These are phyloP conservation scores for Diplocarpon rosae DNA, from an alignment of 2,329 filamentous ascomycete genomes.

Conservation along the genomic window DNA sequence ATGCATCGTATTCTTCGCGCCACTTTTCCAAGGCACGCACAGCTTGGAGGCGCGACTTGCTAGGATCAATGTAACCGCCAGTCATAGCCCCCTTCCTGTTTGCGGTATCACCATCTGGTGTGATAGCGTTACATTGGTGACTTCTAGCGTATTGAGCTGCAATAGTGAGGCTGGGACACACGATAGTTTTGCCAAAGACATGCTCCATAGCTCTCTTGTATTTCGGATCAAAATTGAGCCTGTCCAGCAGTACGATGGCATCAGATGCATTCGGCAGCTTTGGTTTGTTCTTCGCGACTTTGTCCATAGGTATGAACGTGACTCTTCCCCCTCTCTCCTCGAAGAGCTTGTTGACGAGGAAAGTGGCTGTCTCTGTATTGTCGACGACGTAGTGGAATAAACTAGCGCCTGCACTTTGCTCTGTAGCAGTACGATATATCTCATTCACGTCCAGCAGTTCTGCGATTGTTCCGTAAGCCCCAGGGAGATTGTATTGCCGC, in stretches of 20 bases:
- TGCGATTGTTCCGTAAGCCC: constrained; percentile 84
- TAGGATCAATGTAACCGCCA: constrained; percentile 83
- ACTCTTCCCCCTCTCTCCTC: constrained; percentile 73
- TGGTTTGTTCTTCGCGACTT: constrained; percentile 56
- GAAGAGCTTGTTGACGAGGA: constrained; percentile 68
- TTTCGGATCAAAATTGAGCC: constrained; percentile 64
- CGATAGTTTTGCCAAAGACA: constrained; percentile 89
- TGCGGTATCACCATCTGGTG: constrained; percentile 84
- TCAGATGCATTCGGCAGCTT: constrained; percentile 81
- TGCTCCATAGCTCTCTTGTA: constrained; percentile 86
- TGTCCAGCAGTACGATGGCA: constrained; percentile 76
- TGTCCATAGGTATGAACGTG: constrained; percentile 88
- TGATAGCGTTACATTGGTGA: constrained; percentile 86
- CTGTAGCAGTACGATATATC: constrained; percentile 76
- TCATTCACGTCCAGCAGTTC: constrained; percentile 85
- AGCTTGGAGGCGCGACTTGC: constrained; percentile 76
- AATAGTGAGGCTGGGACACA: constrained; percentile 81
- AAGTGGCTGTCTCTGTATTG: constrained; percentile 75
- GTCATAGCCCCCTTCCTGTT: constrained; percentile 94
- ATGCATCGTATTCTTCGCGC: constrained; percentile 61
- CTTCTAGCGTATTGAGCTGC: constrained; percentile 86
- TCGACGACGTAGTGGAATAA: constrained; percentile 96
- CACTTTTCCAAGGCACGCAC: constrained; percentile 65
- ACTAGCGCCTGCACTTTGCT: constrained; percentile 85
- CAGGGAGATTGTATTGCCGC: constrained; percentile 65